A percentile compares a stretch with the other conserved stretches of the same genome.
These are phyloP conservation scores for Zoysia japonica DNA, from an alignment of 176 grass and related monocot species.

Conservation along the genomic window DNA sequence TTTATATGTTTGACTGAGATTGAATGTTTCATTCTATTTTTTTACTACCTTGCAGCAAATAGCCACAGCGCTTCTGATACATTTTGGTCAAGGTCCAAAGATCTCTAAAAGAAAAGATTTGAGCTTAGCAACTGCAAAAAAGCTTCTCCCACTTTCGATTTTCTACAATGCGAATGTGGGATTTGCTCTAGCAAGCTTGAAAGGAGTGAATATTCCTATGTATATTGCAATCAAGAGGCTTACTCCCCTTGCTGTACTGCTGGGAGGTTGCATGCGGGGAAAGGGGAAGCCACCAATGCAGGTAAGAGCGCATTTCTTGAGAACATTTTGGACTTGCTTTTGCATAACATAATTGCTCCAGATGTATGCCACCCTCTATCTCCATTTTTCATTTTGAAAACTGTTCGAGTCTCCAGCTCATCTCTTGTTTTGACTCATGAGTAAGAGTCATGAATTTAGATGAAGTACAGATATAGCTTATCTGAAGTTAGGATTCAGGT, in stretches of 20 bases:
- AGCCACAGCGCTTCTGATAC: conserved; percentile 74
- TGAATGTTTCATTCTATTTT: conserved; percentile 17
- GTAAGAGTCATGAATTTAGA: background rate
- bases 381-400: background rate
- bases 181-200: conserved; percentile 94
- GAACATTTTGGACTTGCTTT: background rate
- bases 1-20: conserved; percentile 8
- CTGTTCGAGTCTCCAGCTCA: background rate
- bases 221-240: conserved; percentile 98
- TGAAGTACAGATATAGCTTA: background rate
- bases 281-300: conserved; percentile 81
- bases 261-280: conserved; percentile 57
- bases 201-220: conserved; percentile 98
- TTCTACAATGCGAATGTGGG: conserved; percentile 99
- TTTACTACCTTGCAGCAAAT: conserved; percentile 67
- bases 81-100: conserved; percentile 65
- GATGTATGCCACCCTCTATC: background rate
- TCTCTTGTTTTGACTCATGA: background rate
- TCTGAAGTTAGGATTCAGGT: background rate
- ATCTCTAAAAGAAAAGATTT: conserved; percentile 79
- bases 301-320: conserved; percentile 39
- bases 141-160: conserved; percentile 81
- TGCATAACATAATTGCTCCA: background rate
- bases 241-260: conserved; percentile 90
- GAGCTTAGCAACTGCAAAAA: conserved; percentile 66